Evolutionary conservation across 805 yeast species (phyloP), one percentile per base, ranked within the genome.

Genomic region (Kodamaea jinghongensis): DNA sequence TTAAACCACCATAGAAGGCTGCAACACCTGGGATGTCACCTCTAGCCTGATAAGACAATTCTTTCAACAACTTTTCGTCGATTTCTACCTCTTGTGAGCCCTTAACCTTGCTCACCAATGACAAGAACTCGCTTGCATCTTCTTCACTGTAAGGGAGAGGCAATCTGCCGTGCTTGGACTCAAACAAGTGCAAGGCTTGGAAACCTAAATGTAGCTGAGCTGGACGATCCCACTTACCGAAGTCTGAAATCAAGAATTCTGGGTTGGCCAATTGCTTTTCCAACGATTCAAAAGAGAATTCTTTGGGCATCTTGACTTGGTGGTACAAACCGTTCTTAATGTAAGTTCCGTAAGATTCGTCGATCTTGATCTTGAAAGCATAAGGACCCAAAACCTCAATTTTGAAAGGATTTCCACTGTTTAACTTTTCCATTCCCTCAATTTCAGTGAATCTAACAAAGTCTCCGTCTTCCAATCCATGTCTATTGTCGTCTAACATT

Each of bases 351-450:
- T 65, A 70, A 17, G 63, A 50, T 15, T 69, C 68, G 46, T 75
- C 77, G 42, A 78, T 70, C 40, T 78, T 74, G 43, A 91, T 78
- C 56, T 78, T 81, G 72, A 86, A 93, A 2, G 97, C 95, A 58
- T 78, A 89, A n/a, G 99, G 99, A 11, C 98, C 99, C 44, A 85
- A 71, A 1, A 89, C 97, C 56, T 81, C 83, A 38, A 93, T 78
- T 57, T 85, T 83, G 58, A 72, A 79, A 11, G 88, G 75, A 41
- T 75, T 65, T 4, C 91, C 95, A 50, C 81, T 81, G 59, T 90
- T 86, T 46, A 88, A 67, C 46, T 73, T 73, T 7, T 76, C 80
- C 56, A 88, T 71, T 28, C 98, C 98, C 55, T 81, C 77, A 27
- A 90, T 83, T 63, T 90, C 98, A 10, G 84, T 58, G 54, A 93